These are phyloP conservation scores for Hypoxylon sp. DNA, from an alignment of 2,329 filamentous ascomycete genomes.

Conservation along the genomic window DNA sequence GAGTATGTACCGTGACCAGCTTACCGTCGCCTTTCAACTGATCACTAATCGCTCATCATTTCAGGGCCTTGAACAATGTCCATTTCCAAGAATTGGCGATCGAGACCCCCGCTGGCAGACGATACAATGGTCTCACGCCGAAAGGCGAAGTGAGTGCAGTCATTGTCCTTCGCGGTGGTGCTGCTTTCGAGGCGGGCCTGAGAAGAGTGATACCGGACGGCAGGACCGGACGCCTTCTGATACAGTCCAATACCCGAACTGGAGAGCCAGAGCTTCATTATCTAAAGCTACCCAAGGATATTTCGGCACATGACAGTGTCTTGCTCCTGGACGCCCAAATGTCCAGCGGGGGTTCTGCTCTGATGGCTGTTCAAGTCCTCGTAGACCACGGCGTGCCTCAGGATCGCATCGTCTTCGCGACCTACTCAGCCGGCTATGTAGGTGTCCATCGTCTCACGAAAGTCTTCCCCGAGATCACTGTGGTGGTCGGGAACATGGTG, in stretches of 20 bases:
- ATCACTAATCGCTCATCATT: too few species aligned
- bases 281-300: constrained; percentile 77
- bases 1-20: constrained; percentile 55
- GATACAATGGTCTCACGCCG: constrained; percentile 75
- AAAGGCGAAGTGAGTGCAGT: constrained; percentile 84
- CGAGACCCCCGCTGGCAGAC: constrained; percentile 72
- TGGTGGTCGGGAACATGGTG: constrained; percentile 84
- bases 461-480: constrained; percentile 86
- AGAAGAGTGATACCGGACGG: constrained; percentile 93
- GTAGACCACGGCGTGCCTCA: constrained; percentile 91
- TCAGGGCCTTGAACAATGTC: constrained; percentile 78
- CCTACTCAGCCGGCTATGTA: constrained; percentile 85
- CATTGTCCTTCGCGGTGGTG: constrained; percentile 86
- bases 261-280: constrained; percentile 95
- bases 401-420: constrained; percentile 88
- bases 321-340: constrained; percentile 93
- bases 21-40: not conserved
- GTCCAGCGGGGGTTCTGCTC: constrained; percentile 81
- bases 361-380: constrained; percentile 97
- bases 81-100: constrained; percentile 71
- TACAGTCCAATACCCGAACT: constrained; percentile 85
- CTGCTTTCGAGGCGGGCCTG: constrained; percentile 85
- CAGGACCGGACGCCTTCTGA: constrained; percentile 84
- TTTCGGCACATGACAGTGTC: constrained; percentile 79
- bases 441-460: constrained; percentile 85